Evolutionary conservation across 2,329 filamentous ascomycete genomes (phyloP).

Genomic region (Ciborinia camelliae): DNA sequence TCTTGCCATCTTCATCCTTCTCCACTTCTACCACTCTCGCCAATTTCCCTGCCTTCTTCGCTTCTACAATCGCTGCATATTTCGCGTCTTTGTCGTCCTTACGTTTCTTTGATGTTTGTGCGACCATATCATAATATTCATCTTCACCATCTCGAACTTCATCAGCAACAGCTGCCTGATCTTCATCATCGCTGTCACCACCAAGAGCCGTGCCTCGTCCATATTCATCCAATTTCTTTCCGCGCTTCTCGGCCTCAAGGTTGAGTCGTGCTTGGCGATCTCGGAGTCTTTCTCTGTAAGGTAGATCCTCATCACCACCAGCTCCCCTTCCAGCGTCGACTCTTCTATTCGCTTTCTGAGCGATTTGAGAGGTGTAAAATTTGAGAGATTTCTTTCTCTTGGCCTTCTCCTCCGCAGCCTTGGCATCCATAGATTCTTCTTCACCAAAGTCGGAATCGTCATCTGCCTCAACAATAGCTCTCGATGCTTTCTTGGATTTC

Average conservation of each 20-base stretch:
- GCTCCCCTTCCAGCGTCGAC: slow-evolving; percentile 68
- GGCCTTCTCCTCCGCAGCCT: slow-evolving; percentile 81
- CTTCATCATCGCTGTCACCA: slow-evolving; percentile 48
- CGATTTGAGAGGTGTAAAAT: slow-evolving; percentile 98
- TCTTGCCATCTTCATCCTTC: slow-evolving; percentile 78
- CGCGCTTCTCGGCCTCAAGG: slow-evolving; percentile 81
- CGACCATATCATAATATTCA: slow-evolving; percentile 89
- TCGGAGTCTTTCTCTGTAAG: slow-evolving; percentile 80
- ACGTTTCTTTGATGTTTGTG: slow-evolving; percentile 65
- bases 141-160: slow-evolving; percentile 47
- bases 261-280: slow-evolving; percentile 85
- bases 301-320: slow-evolving; percentile 78
- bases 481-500: slow-evolving; percentile 36
- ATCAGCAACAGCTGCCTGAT: slow-evolving; percentile 44
- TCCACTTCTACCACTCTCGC: slow-evolving; percentile 63
- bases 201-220: slow-evolving; percentile 63
- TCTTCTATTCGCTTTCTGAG: slow-evolving; percentile 88
- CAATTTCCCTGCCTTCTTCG: slow-evolving; percentile 58
- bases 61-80: slow-evolving; percentile 54
- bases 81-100: slow-evolving; percentile 66
- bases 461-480: slow-evolving; percentile 55
- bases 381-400: slow-evolving; percentile 86
- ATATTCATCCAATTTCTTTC: slow-evolving; percentile 59
- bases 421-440: slow-evolving; percentile 72
- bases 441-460: slow-evolving; percentile 91